A percentile compares a stretch with the other conserved stretches of the same genome.
Conservation (phyloP, 176 grass and related monocot genomes). For the Juncus effusus region DNA sequence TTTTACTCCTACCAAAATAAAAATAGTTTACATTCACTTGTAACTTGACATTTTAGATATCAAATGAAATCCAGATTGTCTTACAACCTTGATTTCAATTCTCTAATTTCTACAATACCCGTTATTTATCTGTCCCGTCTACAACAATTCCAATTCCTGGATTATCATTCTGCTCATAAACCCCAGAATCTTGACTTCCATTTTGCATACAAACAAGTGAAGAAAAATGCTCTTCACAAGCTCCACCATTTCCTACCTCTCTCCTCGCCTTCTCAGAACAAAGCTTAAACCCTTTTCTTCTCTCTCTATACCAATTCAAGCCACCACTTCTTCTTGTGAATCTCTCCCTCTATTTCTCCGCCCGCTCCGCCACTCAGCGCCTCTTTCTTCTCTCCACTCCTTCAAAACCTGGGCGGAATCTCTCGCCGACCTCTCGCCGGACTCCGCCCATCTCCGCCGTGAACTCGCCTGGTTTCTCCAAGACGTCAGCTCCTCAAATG, state of each 20-base stretch:
- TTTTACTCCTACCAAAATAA: too few species aligned
- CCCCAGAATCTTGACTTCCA: too few species aligned
- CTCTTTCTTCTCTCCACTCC: conserved; percentile 30
- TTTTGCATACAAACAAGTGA: too few species aligned
- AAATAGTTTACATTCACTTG: too few species aligned
- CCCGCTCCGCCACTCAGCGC: conserved; percentile 32
- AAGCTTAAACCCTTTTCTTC: conserved; percentile 10
- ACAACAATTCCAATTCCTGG: too few species aligned
- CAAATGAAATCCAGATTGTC: too few species aligned
- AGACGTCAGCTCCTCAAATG: conserved; percentile 31
- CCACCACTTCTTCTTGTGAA: not conserved
- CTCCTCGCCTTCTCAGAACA: conserved; percentile 15
- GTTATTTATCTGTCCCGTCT: too few species aligned
- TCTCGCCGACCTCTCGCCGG: conserved; percentile 25
- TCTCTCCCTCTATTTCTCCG: conserved; percentile 75
- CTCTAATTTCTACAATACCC: too few species aligned
- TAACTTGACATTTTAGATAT: too few species aligned
- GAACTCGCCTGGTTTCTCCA: conserved; percentile 80
- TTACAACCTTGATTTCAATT: too few species aligned
- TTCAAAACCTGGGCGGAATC: conserved; percentile 48
- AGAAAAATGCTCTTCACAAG: not conserved
- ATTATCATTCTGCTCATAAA: too few species aligned
- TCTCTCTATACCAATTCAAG: not conserved
- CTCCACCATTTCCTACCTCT: not conserved
- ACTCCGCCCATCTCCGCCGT: conserved; percentile 52